A percentile compares a stretch with the other conserved stretches of the same genome.
Evolutionary conservation across 371 early-diverging fungal species (phyloP).

Genomic region (Phascolomyces articulosus): DNA sequence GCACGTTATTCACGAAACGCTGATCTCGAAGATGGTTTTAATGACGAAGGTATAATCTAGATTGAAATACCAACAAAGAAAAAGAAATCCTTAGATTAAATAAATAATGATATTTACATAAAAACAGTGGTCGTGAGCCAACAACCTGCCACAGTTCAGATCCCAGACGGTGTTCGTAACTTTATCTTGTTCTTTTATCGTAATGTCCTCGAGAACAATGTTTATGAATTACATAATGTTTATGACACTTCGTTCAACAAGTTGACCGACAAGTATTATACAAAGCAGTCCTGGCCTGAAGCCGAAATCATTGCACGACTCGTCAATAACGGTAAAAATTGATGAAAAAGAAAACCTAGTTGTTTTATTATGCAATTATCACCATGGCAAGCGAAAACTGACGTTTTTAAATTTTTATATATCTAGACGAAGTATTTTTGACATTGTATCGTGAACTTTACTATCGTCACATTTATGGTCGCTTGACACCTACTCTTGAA

Average conservation of each 20-base stretch:
- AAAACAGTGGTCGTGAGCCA: slow-evolving; percentile 26
- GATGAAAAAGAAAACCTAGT: not conserved
- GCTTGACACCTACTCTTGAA: slow-evolving; percentile 86
- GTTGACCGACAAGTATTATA: slow-evolving; percentile 89
- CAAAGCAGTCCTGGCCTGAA: slow-evolving; percentile 92
- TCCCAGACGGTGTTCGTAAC: slow-evolving; percentile 84
- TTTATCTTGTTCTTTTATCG: slow-evolving; percentile 85
- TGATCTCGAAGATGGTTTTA: slow-evolving; percentile 57
- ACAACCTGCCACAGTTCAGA: slow-evolving; percentile 59
- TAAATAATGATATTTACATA: not conserved
- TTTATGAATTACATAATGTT: slow-evolving; percentile 82
- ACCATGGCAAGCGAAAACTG: not conserved
- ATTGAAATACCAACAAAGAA: no score
- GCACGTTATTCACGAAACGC: slow-evolving; percentile 49
- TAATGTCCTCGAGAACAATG: slow-evolving; percentile 77
- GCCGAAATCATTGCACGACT: slow-evolving; percentile 83
- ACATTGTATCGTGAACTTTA: slow-evolving; percentile 95
- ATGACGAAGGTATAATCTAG: slow-evolving; percentile 38
- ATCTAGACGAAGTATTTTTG: slow-evolving; percentile 83
- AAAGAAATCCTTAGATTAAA: not conserved
- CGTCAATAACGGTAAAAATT: slow-evolving; percentile 85
- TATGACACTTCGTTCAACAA: slow-evolving; percentile 93
- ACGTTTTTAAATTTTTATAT: not conserved
- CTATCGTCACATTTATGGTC: slow-evolving; percentile 94
- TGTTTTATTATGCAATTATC: not conserved